A percentile compares a stretch with the other conserved stretches of the same genome.
Conservation (phyloP, 805 yeast species). For the Yamadazyma sp. region DNA sequence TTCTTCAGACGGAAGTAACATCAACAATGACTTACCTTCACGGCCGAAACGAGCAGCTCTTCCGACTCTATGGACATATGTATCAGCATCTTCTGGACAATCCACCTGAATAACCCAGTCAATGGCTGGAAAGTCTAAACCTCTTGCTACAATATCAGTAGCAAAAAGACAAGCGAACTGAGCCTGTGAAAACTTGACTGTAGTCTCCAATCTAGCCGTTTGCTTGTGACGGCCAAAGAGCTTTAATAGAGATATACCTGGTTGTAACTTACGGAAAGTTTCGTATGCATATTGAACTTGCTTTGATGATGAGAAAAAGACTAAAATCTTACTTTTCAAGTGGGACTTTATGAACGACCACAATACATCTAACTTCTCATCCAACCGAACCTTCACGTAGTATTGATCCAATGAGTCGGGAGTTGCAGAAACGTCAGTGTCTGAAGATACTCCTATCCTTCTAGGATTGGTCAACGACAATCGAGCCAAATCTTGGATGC, state of each 20-base stretch:
- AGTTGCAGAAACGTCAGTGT: constrained; percentile 58
- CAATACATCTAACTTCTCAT: constrained; percentile 79
- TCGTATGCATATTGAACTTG: constrained; percentile 91
- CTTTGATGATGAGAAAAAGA: constrained; percentile 82
- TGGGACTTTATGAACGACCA: constrained; percentile 88
- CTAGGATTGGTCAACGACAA: constrained; percentile 65
- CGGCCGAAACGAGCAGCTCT: constrained; percentile 87
- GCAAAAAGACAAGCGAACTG: constrained; percentile 82
- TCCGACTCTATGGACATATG: constrained; percentile 90
- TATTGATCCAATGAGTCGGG: constrained; percentile 87
- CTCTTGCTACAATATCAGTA: constrained; percentile 90
- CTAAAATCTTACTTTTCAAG: constrained; percentile 74
- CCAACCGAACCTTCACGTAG: constrained; percentile 67
- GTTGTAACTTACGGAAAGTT: constrained; percentile 80
- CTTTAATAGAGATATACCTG: constrained; percentile 86
- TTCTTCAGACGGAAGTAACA: constrained; percentile 83
- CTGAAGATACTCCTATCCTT: constrained; percentile 40
- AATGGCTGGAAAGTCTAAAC: constrained; percentile 87
- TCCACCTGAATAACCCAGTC: constrained; percentile 95
- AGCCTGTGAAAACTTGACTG: constrained; percentile 72
- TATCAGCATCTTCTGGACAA: constrained; percentile 87
- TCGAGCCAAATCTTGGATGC: constrained; percentile 79
- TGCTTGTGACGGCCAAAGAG: constrained; percentile 90
- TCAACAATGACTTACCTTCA: constrained; percentile 74
- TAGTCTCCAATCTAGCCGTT: constrained; percentile 81